Base-by-base conservation (phyloP, 441 rosid species). In the Brassica hybrid region DNA sequence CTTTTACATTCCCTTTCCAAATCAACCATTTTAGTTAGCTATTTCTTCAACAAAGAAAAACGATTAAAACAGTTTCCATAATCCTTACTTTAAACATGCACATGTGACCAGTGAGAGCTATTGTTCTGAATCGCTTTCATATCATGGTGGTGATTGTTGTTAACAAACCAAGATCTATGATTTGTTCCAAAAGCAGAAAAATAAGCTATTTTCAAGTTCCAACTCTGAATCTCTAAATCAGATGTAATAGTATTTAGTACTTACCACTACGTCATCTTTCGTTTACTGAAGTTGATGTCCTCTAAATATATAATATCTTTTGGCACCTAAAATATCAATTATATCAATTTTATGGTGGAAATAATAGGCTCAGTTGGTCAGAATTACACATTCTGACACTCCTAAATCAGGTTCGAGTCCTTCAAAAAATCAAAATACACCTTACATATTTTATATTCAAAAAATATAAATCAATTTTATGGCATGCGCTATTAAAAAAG, bases 11-110 rank as follows among this genome's bases (percentile, higher is more conserved):
- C 59, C 23, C 59, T 54, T 54, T 54, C 59, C 59, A 54, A 17
- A 8, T 54, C 59, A 54, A 54, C 59, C 3, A 16, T 17, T 54
- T 54, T 54, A 7, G 59, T 54, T 8, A 17, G 7, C 2, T 17
- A 7, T 54, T 17, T 54, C 59, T 54, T 7, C 59, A 54, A 54
- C 59, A 17, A 54, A 54, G 59, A 54, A 17, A 54, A 11, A 54
- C 6, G 58, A 52, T 54, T 54, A 54, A 54, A 54, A 54, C 23
- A 54, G 59, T 54, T 16, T 54, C 59, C 59, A 54, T 54, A 52
- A 52, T 52, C 21, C 10, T 14, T n/a, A 38, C 12, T 54, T 54
- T 54, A 17, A 54, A 54, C 59, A 54, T 54, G 59, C 59, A 17
- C 59, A 54, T 54, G 21, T 54, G 59, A 54, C 12, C 59, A 54